phyloP scores from a whole-genome alignment of 148 eudicot genomes.

The Nyssa sinensis region DNA sequence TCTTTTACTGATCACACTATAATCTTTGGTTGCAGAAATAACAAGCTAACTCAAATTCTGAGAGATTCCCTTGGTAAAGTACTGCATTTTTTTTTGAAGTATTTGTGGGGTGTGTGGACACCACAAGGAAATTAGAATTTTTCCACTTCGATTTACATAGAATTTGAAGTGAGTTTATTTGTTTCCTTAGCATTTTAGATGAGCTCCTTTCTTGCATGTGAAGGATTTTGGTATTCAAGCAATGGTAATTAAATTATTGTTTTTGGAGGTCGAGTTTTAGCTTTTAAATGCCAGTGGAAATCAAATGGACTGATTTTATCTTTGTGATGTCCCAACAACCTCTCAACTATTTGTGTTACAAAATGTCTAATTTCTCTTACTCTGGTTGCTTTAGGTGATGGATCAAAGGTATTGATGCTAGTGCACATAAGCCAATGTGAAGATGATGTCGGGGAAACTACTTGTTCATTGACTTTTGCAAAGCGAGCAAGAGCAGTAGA shows the following conservation, averaged over 20 bases:
- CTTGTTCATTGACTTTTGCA: conserved; percentile 62
- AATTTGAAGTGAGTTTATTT: background rate
- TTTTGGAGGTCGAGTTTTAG: background rate
- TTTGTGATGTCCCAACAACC: background rate
- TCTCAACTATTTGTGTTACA: background rate
- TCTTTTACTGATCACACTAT: conserved; percentile 9
- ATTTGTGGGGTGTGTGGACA: background rate
- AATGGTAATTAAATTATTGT: background rate
- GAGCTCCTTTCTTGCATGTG: background rate
- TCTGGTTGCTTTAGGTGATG: conserved; percentile 41
- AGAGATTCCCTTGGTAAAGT: conserved; percentile 62
- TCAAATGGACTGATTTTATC: background rate
- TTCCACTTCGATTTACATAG: background rate
- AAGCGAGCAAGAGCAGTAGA: conserved; percentile 70
- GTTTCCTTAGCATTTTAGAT: background rate
- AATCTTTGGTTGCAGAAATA: conserved; percentile 49
- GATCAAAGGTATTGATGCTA: conserved; percentile 67
- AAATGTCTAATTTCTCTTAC: background rate
- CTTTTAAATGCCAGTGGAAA: background rate
- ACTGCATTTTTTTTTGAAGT: background rate
- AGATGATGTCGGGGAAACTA: conserved; percentile 64
- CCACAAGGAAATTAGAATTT: background rate
- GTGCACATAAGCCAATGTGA: conserved; percentile 63
- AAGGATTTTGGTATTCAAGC: background rate
- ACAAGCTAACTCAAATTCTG: conserved; percentile 73